Conservation (phyloP, 2,329 filamentous ascomycete genomes). For the Leptographium wingfieldii region DNA sequence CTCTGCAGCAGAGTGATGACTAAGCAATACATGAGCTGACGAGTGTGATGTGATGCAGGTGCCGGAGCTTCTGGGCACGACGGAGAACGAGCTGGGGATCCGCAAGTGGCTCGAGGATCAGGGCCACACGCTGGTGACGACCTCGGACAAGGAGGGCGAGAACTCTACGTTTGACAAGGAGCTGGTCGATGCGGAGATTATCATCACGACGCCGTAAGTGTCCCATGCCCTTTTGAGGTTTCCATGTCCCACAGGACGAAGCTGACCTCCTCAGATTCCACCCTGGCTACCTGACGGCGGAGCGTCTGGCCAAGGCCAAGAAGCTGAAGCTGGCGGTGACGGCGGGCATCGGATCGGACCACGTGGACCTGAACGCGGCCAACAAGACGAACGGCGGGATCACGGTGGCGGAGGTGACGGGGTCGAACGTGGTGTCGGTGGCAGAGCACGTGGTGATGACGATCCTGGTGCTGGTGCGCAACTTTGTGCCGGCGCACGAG, state of each 20-base stretch:
- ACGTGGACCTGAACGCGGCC: constrained; percentile 91
- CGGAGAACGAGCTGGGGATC: constrained; percentile 95
- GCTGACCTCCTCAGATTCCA: constrained; percentile 57
- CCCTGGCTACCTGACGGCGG: constrained; percentile 91
- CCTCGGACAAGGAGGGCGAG: constrained; percentile 91
- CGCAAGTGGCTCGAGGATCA: constrained; percentile 96
- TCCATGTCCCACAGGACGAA: too few species aligned
- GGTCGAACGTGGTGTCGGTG: constrained; percentile 96
- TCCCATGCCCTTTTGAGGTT: neutral
- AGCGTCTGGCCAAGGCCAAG: constrained; percentile 95
- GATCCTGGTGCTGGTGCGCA: constrained; percentile 88
- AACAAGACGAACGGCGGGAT: constrained; percentile 98
- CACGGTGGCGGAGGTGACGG: constrained; percentile 95
- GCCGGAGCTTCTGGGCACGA: constrained; percentile 81
- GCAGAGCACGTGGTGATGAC: constrained; percentile 99
- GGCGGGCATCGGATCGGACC: constrained; percentile 95
- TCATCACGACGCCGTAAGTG: constrained; percentile 90
- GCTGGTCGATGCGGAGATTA: constrained; percentile 91
- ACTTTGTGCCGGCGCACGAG: constrained; percentile 97
- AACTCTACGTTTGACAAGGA: constrained; percentile 90
- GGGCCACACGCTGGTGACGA: constrained; percentile 93
- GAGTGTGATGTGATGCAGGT: constrained; percentile 23
- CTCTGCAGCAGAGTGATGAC: too few species aligned
- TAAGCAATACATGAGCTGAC: neutral
- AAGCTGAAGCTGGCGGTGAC: constrained; percentile 97